phyloP scores from a whole-genome alignment of 495 filamentous ascomycete genomes.

The Penicillium verhagenii region DNA sequence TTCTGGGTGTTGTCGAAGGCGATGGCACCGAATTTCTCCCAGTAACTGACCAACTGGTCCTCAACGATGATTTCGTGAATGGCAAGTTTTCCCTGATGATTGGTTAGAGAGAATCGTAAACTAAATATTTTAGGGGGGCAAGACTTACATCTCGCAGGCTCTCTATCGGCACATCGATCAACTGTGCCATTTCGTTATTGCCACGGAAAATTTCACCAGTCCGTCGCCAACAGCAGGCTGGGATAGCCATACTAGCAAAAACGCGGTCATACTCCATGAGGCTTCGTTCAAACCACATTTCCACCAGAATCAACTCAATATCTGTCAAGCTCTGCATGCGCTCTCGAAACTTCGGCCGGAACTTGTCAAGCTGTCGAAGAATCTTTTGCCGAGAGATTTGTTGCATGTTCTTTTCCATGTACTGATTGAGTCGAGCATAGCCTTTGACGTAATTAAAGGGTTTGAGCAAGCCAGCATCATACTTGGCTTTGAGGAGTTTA shows the following conservation, averaged over 20 bases:
- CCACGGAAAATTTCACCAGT: conserved; percentile 97
- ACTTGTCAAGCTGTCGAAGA: conserved; percentile 82
- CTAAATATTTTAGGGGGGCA: background rate
- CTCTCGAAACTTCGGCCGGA: conserved; percentile 93
- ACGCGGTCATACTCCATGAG: conserved; percentile 97
- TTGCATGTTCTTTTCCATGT: conserved; percentile 86
- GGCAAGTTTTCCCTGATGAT: conserved; percentile 78
- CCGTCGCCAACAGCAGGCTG: conserved; percentile 94
- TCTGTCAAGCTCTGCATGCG: conserved; percentile 89
- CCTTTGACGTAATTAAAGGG: conserved; percentile 99
- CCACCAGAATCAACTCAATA: conserved; percentile 86
- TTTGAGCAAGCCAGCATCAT: conserved; percentile 88
- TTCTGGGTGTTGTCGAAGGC: conserved; percentile 96
- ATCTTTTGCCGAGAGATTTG: conserved; percentile 81
- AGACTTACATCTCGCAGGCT: conserved; percentile 79
- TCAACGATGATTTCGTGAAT: conserved; percentile 95
- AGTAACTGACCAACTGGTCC: conserved; percentile 92
- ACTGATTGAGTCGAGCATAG: conserved; percentile 81
- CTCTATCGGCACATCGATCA: conserved; percentile 92
- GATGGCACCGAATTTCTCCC: conserved; percentile 99
- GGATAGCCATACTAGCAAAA: conserved; percentile 98
- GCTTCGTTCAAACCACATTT: conserved; percentile 97
- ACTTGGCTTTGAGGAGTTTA: conserved; percentile 90
- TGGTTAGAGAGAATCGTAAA: background rate
- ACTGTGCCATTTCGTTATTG: conserved; percentile 97